Conservation (phyloP, 345 rosid species). For the Zanthoxylum bungeanum region DNA sequence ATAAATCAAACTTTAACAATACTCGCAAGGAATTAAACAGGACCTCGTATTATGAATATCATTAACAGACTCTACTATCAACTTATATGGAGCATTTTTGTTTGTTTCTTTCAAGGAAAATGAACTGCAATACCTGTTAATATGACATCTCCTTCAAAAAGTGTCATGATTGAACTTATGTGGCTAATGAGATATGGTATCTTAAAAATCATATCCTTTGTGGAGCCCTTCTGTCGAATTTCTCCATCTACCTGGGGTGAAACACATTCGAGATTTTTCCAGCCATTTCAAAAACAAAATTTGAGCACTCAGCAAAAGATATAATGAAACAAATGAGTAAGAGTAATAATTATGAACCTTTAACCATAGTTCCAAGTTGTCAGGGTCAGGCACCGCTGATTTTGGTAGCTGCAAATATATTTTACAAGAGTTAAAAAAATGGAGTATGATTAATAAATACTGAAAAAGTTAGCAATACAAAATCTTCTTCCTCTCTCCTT, state of each 20-base stretch:
- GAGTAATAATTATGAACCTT: constrained; percentile 43
- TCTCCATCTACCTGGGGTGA: constrained; percentile 68
- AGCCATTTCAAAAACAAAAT: background rate
- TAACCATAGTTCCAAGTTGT: constrained; percentile 85
- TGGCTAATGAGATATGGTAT: constrained; percentile 84
- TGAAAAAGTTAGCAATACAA: background rate
- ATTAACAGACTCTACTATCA: background rate
- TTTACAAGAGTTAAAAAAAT: background rate
- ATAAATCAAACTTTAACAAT: background rate
- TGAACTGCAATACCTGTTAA: constrained; percentile 55
- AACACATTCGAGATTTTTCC: constrained; percentile 12
- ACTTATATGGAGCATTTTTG: background rate
- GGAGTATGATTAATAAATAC: background rate
- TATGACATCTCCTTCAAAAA: constrained; percentile 83
- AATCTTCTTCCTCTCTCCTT: background rate
- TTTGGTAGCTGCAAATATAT: constrained; percentile 51
- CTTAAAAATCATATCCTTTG: constrained; percentile 85
- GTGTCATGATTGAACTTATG: constrained; percentile 88
- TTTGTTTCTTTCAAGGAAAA: background rate
- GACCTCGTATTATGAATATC: too few species aligned
- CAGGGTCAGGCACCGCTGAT: constrained; percentile 63
- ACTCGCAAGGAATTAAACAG: too few species aligned
- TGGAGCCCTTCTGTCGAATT: constrained; percentile 70
- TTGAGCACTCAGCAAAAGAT: background rate
- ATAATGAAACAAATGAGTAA: background rate